A percentile compares a stretch with the other conserved stretches of the same genome.
Conservation (phyloP, 495 filamentous ascomycete genomes). For the Penicillium odoratum region DNA sequence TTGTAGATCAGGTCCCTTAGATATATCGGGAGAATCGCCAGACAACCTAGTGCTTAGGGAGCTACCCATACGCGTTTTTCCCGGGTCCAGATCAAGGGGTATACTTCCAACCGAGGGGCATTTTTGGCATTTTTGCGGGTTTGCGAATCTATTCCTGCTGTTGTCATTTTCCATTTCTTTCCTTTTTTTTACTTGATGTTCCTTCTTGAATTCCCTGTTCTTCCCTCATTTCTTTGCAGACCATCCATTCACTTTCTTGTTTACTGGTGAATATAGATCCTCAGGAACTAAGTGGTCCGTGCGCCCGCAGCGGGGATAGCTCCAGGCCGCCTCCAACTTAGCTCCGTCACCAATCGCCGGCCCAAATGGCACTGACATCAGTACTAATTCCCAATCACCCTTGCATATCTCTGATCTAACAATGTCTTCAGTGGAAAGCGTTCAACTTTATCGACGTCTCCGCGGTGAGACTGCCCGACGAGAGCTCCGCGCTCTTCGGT, state of each 20-base stretch:
- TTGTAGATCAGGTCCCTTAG: no score
- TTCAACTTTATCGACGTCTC: constrained; percentile 99
- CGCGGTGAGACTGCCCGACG: constrained; percentile 76
- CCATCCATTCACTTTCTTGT: neutral
- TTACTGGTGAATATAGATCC: neutral
- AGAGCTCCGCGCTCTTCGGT: constrained; percentile 61
- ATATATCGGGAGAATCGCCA: no score
- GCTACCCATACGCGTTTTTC: no score
- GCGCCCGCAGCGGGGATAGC: constrained; percentile 31
- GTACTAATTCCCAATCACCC: constrained; percentile 16
- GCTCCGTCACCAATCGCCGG: constrained; percentile 28
- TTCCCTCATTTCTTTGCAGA: neutral
- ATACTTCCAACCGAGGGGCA: no score
- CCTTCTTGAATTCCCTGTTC: no score
- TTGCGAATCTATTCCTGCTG: no score
- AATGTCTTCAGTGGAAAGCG: constrained; percentile 78
- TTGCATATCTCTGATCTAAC: constrained; percentile 3
- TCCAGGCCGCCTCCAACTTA: constrained; percentile 20
- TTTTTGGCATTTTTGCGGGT: no score
- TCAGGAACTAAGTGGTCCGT: constrained; percentile 22
- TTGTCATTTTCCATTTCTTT: no score
- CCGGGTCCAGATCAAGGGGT: no score
- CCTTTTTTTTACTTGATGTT: no score
- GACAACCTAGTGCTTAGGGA: no score
- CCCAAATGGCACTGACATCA: constrained; percentile 52